Conservation (phyloP, 2,329 filamentous ascomycete genomes). For the Fusarium sp. region DNA sequence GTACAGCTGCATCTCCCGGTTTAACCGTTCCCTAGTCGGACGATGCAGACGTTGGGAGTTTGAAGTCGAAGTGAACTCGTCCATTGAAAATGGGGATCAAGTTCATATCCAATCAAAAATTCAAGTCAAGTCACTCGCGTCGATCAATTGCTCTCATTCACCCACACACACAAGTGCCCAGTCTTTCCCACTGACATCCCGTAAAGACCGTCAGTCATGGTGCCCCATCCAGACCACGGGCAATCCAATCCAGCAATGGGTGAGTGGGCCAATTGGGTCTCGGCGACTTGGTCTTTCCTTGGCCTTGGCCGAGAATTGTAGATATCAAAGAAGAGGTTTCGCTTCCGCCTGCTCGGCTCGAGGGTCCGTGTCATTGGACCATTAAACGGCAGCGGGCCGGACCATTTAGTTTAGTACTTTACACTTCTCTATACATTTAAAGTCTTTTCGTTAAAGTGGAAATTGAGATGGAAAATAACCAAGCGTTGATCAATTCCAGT, state of each 20-base stretch:
- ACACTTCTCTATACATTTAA: neutral
- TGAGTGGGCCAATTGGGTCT: slow-evolving; percentile 29
- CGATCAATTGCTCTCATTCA: slow-evolving; percentile 4
- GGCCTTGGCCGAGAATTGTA: neutral
- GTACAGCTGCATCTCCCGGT: slow-evolving; percentile 5
- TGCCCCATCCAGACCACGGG: slow-evolving; percentile 10
- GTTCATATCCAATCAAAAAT: neutral
- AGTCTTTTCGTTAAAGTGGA: neutral
- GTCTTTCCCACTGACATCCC: neutral
- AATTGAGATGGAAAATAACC: slow-evolving; percentile 3
- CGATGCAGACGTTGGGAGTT: neutral
- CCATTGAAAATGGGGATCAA: neutral
- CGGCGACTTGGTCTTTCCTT: slow-evolving; percentile 20
- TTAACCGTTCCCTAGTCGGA: slow-evolving; percentile 2
- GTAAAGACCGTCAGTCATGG: neutral
- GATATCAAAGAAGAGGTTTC: slow-evolving; percentile 1
- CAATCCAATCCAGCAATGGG: slow-evolving; percentile 33
- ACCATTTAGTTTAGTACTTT: slow-evolving; percentile 8
- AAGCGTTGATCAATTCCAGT: slow-evolving; percentile 39
- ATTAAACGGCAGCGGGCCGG: slow-evolving; percentile 36
- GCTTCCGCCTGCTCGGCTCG: slow-evolving; percentile 12
- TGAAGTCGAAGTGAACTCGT: neutral
- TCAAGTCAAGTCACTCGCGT: neutral
- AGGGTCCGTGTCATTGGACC: slow-evolving; percentile 22
- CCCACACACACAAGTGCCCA: neutral